A percentile compares a stretch with the other conserved stretches of the same genome.
Evolutionary conservation across 257 asterid species (phyloP).

Genomic region (Plantago elongata): DNA sequence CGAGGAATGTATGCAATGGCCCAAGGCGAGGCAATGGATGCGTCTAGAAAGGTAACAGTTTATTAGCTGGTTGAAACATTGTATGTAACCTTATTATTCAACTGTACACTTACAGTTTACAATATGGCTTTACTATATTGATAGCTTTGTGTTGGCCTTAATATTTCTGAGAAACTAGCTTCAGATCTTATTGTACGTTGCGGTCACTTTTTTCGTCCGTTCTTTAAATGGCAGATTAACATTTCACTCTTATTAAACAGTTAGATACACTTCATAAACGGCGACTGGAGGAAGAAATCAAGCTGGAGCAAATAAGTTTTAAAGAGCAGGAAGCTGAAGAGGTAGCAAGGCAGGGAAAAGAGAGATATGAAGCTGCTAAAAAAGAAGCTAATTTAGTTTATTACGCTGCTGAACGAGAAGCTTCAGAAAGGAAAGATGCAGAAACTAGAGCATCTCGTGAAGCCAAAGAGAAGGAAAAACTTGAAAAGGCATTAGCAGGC

Average conservation of each 20-base stretch:
- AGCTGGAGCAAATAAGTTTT: conserved; percentile 44
- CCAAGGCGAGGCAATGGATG: conserved; percentile 69
- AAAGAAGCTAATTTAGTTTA: conserved; percentile 59
- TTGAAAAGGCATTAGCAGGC: conserved; percentile 58
- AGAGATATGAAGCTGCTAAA: conserved; percentile 52
- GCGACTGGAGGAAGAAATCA: conserved; percentile 56
- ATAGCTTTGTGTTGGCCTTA: not conserved
- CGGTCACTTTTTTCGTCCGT: not conserved
- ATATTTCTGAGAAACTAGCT: not conserved
- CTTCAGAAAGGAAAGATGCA: conserved; percentile 58
- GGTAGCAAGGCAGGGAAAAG: conserved; percentile 51
- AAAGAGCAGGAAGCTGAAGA: conserved; percentile 78
- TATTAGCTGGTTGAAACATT: not conserved
- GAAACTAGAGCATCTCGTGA: conserved; percentile 46
- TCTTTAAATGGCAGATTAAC: not conserved
- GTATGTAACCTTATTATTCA: not conserved
- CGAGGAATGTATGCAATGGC: conserved; percentile 83
- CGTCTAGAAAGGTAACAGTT: conserved; percentile 71
- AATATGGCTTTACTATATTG: not conserved
- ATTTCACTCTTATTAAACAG: conserved; percentile 31
- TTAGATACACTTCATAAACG: conserved; percentile 59
- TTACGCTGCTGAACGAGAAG: conserved; percentile 68
- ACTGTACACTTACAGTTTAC: too few species aligned
- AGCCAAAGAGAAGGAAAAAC: conserved; percentile 61
- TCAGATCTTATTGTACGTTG: not conserved